Conservation (phyloP, 2,329 filamentous ascomycete genomes). For the Ceratocystis cubensis region DNA sequence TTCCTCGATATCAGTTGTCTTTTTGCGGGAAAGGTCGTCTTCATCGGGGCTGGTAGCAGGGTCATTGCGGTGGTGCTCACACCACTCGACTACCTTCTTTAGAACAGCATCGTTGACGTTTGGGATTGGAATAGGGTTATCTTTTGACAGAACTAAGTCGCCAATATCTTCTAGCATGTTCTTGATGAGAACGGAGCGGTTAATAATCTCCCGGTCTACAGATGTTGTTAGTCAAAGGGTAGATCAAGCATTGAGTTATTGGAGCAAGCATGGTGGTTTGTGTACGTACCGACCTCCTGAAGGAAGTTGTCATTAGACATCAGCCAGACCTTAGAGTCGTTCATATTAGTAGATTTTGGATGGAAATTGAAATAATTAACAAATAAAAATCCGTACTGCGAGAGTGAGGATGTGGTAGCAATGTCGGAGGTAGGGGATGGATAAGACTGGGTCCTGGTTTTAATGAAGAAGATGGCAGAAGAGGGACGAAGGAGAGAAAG, state of each 20-base stretch:
- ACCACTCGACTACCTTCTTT: conserved; percentile 96
- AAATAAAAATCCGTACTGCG: neutral
- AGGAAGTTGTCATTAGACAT: conserved; percentile 39
- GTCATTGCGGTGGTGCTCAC: conserved; percentile 84
- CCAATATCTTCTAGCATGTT: conserved; percentile 95
- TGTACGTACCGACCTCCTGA: conserved; percentile 37
- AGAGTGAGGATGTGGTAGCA: too few relatives aligned
- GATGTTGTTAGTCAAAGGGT: conserved; percentile 16
- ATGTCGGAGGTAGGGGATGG: neutral
- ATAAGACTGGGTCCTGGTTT: neutral
- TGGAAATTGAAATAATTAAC: neutral
- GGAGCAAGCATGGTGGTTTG: neutral
- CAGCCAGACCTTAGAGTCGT: conserved; percentile 34
- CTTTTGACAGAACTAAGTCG: conserved; percentile 39
- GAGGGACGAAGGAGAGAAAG: neutral
- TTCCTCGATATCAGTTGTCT: conserved; percentile 97
- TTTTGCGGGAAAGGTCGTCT: conserved; percentile 87
- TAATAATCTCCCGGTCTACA: conserved; percentile 67
- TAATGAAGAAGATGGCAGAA: neutral
- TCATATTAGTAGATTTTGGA: conserved; percentile 27
- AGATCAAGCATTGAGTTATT: neutral
- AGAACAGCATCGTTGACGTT: conserved; percentile 91
- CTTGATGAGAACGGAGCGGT: conserved; percentile 92
- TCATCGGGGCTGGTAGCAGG: conserved; percentile 72
- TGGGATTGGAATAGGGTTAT: conserved; percentile 72